Evolutionary conservation across 2,329 filamentous ascomycete genomes (phyloP).

Genomic region (Exophiala spinifera): DNA sequence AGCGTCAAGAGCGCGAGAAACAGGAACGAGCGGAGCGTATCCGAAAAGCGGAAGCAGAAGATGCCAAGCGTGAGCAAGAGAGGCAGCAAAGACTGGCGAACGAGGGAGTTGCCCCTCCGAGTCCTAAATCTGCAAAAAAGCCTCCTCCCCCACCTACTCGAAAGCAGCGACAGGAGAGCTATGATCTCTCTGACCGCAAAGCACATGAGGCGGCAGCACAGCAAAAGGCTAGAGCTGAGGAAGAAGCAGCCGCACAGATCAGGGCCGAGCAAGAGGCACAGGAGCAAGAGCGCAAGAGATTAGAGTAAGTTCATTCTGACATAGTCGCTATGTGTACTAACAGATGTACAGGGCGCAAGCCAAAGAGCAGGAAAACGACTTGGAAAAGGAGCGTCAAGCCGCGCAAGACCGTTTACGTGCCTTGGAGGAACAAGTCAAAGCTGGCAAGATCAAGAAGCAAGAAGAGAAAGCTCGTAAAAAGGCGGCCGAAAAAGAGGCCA

Average conservation of each 20-base stretch:
- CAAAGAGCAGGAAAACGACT: conserved; percentile 71
- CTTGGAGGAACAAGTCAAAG: conserved; percentile 88
- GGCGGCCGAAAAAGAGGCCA: conserved; percentile 78
- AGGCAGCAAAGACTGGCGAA: conserved; percentile 78
- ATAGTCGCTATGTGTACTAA: conserved; percentile 29
- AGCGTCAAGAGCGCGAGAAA: conserved; percentile 83
- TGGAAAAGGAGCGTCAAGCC: conserved; percentile 74
- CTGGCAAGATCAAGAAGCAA: conserved; percentile 91
- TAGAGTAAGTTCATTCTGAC: conserved; percentile 68
- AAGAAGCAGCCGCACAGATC: conserved; percentile 63
- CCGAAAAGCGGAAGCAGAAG: conserved; percentile 88
- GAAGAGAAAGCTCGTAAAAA: conserved; percentile 93
- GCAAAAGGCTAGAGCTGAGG: conserved; percentile 62
- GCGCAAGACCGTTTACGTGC: conserved; percentile 79
- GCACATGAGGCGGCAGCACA: conserved; percentile 53
- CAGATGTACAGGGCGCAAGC: conserved; percentile 62
- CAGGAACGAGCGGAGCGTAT: conserved; percentile 83
- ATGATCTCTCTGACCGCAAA: conserved; percentile 56
- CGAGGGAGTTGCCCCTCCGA: conserved; percentile 61
- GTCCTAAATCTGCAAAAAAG: conserved; percentile 53
- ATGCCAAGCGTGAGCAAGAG: conserved; percentile 82
- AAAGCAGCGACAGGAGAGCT: conserved; percentile 59
- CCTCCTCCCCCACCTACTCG: conserved; percentile 74
- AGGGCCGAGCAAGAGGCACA: conserved; percentile 73
- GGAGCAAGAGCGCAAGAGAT: conserved; percentile 65